phyloP scores from a whole-genome alignment of 306 rosid genomes.

The Echinosophora koreensis region DNA sequence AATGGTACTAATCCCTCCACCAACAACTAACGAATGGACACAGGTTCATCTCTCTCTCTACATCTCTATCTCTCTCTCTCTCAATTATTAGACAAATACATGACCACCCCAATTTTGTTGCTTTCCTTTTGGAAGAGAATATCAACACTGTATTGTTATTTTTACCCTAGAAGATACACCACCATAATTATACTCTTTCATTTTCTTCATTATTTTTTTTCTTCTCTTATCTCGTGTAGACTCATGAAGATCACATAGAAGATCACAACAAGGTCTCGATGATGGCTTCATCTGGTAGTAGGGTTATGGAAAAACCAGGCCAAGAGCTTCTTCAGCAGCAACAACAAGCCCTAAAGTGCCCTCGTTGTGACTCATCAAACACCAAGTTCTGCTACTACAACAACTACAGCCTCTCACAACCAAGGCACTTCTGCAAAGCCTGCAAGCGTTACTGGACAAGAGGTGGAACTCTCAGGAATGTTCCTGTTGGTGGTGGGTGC shows the following conservation, averaged over 20 bases:
- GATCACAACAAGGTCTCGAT: constrained; percentile 58
- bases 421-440: constrained; percentile 95
- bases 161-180: constrained; percentile 66
- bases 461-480: constrained; percentile 93
- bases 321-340: constrained; percentile 68
- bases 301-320: constrained; percentile 71
- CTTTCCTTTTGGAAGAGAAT: constrained; percentile 93
- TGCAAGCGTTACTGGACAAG: constrained; percentile 98
- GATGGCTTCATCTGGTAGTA: constrained; percentile 58
- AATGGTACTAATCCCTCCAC: constrained; percentile 64
- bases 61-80: constrained; percentile 48
- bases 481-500: constrained; percentile 98
- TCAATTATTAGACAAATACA: constrained; percentile 86
- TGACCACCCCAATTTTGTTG: constrained; percentile 82
- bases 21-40: constrained; percentile 76
- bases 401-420: constrained; percentile 95
- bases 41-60: constrained; percentile 60
- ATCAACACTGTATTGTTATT: constrained; percentile 58
- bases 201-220: constrained; percentile 22
- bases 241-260: constrained; percentile 51
- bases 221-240: constrained; percentile 38
- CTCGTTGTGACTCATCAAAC: constrained; percentile 95
- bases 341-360: constrained; percentile 71
- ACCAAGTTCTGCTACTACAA: constrained; percentile 97
- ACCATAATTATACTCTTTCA: constrained; percentile 44